Percentiles rank a stretch among this genome's conserved stretches.
Evolutionary conservation across 768 basidiomycete species (phyloP).

Genomic region (Lentinula edodes): DNA sequence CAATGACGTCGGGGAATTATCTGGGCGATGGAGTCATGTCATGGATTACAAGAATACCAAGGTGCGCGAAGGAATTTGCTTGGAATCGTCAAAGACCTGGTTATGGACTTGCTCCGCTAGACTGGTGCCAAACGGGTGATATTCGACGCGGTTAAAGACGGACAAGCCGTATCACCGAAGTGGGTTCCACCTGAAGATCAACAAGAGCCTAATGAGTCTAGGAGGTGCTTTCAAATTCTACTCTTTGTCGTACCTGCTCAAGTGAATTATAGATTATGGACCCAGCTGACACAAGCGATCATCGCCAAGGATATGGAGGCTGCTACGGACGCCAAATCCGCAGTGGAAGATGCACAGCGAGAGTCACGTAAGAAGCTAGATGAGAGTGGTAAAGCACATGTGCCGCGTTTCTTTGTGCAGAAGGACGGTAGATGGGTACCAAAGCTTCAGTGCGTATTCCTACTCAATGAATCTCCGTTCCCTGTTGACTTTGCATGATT

Average conservation of each 20-base stretch:
- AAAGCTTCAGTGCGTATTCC: constrained; percentile 56
- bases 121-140: constrained; percentile 65
- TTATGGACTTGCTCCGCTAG: constrained; percentile 25
- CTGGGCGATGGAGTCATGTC: constrained; percentile 83
- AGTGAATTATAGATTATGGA: constrained; percentile 59
- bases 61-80: constrained; percentile 32
- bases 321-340: constrained; percentile 85
- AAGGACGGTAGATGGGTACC: constrained; percentile 78
- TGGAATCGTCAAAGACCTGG: background rate
- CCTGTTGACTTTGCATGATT: constrained; percentile 1
- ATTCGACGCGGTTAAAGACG: constrained; percentile 81
- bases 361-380: constrained; percentile 73
- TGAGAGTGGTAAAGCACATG: constrained; percentile 60
- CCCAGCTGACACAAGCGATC: constrained; percentile 80
- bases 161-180: constrained; percentile 70
- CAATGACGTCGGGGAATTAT: constrained; percentile 76
- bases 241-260: background rate
- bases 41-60: constrained; percentile 80
- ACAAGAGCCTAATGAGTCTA: constrained; percentile 89
- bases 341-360: constrained; percentile 89
- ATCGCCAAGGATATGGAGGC: constrained; percentile 86
- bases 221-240: constrained; percentile 43
- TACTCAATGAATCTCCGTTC: constrained; percentile 4
- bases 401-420: constrained; percentile 78
- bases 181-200: constrained; percentile 80